Evolutionary conservation across 2,329 filamentous ascomycete species (phyloP), one percentile per base, ranked within the genome.

Genomic region (Pseudopithomyces maydicus): DNA sequence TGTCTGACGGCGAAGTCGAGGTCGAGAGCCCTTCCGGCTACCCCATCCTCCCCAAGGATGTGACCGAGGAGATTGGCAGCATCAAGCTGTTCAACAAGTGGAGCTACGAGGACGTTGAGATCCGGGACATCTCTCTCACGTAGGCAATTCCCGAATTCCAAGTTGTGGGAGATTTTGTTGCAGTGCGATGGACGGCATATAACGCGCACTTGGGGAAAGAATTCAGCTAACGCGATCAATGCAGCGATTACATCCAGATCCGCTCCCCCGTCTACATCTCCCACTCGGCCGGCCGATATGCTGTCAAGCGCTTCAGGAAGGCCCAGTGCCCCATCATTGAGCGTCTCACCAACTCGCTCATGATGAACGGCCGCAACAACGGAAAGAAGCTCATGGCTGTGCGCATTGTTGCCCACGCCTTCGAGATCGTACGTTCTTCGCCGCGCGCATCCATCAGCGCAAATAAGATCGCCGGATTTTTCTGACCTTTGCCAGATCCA

Each of bases 341-440:
- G 91, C 94, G 95, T 81, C 90, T 99, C 76, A 99, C 95, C 88
- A 99, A 99, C 91, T 98, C 95, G 61, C 90, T 99, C 81, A 99
- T 99, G 96, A 98, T 98, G 94, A 97, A 99, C 90, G 95, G 95
- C 84, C 95, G 95, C 85, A 99, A 99, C 91, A 99, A 97, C 91
- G 95, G 95, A 84, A 99, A 99, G 91, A 99, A 99, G 92, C 89
- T 98, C 80, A 97, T 96, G 93, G 96, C 95, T 79, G 94, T 98
- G 82, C 92, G 95, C 84, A 99, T 99, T 74, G 93, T 99, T 77
- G 93, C 93, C 74, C 95, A 99, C 87, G 84, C 94, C 76, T 99
- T 99, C 84, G 96, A 99, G 88, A 99, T 99, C 81, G 94, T 97
- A 90, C 82, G 91, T 90, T 50, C 32, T 20, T 41, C 23, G 42